Conservation (phyloP, 2,329 filamentous ascomycete species). For the Taxawa tesnikishii region DNA sequence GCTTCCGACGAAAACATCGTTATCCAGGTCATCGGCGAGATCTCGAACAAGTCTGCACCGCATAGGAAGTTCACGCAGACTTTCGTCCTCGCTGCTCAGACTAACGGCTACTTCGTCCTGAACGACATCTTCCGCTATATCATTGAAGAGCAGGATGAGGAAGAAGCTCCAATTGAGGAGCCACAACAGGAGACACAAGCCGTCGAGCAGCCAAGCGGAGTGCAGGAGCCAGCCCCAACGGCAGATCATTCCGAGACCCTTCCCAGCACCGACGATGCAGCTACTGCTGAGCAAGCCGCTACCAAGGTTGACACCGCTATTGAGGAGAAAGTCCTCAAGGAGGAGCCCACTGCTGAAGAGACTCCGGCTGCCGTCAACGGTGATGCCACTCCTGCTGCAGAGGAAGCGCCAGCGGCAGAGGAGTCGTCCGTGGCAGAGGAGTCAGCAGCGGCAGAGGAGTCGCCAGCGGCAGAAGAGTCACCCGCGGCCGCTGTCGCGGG, state of each 20-base stretch:
- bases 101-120: conserved; percentile 93
- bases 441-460: conserved; percentile 15
- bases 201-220: conserved; percentile 18
- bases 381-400: conserved; percentile 21
- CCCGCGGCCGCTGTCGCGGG: conserved; percentile 17
- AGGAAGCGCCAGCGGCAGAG: conserved; percentile 23
- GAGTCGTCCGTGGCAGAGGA: conserved; percentile 22
- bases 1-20: conserved; percentile 87
- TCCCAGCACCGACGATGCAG: conserved; percentile 22
- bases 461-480: conserved; percentile 23
- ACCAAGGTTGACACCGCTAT: conserved; percentile 59
- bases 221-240: conserved; percentile 28
- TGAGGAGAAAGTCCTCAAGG: conserved; percentile 43
- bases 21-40: conserved; percentile 96
- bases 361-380: conserved; percentile 23
- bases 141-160: conserved; percentile 66
- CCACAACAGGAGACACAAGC: conserved; percentile 18
- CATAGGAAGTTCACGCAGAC: conserved; percentile 97
- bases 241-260: conserved; percentile 18
- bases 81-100: conserved; percentile 91
- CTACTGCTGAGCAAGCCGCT: conserved; percentile 30
- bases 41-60: conserved; percentile 82
- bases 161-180: conserved; percentile 31
- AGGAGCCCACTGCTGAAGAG: conserved; percentile 14
- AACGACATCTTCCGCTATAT: conserved; percentile 98